A percentile compares a stretch with the other conserved stretches of the same genome.
phyloP scores from a whole-genome alignment of 371 early-diverging fungal species.

The Entomophthora muscae region DNA sequence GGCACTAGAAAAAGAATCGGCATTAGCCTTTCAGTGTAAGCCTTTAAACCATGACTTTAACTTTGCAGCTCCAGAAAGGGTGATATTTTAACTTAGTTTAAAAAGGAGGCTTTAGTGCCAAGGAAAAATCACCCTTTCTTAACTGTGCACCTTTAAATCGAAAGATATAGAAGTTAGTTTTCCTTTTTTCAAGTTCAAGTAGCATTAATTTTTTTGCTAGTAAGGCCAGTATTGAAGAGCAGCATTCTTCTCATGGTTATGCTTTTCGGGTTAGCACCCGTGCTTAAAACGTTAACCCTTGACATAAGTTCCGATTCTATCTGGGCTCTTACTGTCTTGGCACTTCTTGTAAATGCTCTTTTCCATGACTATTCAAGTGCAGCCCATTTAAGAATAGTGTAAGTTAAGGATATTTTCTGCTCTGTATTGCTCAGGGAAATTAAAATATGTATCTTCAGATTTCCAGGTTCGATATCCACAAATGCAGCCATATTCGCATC shows the following conservation, averaged over 20 bases:
- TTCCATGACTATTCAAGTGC: conserved; percentile 74
- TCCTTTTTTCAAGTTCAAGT: conserved; percentile 2
- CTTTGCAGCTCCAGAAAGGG: too few species aligned
- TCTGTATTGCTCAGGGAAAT: background rate
- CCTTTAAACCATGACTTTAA: background rate
- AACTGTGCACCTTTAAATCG: too few species aligned
- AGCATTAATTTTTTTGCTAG: conserved; percentile 14
- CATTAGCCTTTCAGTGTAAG: background rate
- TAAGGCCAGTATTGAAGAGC: conserved; percentile 36
- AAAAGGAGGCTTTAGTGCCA: too few species aligned
- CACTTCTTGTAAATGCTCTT: conserved; percentile 67
- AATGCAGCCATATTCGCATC: conserved; percentile 93
- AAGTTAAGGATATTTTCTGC: conserved; percentile 13
- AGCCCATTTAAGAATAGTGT: conserved; percentile 26
- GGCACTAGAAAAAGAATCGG: background rate
- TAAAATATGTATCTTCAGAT: conserved; percentile 29
- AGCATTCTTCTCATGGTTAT: conserved; percentile 56
- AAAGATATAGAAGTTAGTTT: too few species aligned
- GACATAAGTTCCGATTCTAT: conserved; percentile 85
- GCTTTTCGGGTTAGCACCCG: conserved; percentile 74
- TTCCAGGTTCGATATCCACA: conserved; percentile 81
- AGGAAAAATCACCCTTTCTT: too few species aligned
- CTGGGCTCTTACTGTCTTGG: conserved; percentile 71
- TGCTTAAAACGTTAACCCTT: conserved; percentile 77
- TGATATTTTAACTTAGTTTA: too few species aligned